A percentile compares a stretch with the other conserved stretches of the same genome.
These are phyloP conservation scores for Oryza coarctata DNA, from an alignment of 176 grass and related monocot species.

Conservation along the genomic window DNA sequence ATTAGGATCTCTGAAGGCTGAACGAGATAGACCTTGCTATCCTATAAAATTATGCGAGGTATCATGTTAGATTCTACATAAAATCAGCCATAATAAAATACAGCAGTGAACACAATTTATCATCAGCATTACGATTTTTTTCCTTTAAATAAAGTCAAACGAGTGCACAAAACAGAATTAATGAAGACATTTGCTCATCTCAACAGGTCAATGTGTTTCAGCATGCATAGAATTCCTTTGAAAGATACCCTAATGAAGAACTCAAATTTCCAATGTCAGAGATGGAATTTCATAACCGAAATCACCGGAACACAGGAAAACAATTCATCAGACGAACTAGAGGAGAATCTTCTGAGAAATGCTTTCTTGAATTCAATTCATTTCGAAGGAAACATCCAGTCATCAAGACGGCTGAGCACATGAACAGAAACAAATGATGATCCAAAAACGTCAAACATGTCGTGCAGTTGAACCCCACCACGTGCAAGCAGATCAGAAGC, in stretches of 20 bases:
- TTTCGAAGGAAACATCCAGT: neutral
- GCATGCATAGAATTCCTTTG: neutral
- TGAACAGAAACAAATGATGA: constrained; percentile 14
- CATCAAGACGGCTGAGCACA: neutral
- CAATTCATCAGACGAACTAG: neutral
- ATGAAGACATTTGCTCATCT: neutral
- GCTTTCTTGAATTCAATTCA: neutral
- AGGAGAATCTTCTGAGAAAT: neutral
- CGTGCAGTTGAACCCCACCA: constrained; percentile 34
- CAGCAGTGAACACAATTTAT: neutral
- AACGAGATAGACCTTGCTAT: neutral
- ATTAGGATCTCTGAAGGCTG: constrained; percentile 15
- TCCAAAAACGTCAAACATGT: constrained; percentile 16
- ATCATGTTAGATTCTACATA: constrained; percentile 21
- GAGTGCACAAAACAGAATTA: neutral
- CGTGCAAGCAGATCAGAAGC: constrained; percentile 43
- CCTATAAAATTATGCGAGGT: constrained; percentile 29
- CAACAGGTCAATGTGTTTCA: neutral
- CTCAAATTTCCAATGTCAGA: neutral
- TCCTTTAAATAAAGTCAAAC: neutral
- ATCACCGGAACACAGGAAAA: neutral
- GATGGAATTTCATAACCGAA: neutral
- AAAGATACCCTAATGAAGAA: neutral
- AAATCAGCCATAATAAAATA: neutral
- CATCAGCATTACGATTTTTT: neutral